phyloP scores from a whole-genome alignment of 371 early-diverging fungal species.

The Apophysomyces trapeziformis region DNA sequence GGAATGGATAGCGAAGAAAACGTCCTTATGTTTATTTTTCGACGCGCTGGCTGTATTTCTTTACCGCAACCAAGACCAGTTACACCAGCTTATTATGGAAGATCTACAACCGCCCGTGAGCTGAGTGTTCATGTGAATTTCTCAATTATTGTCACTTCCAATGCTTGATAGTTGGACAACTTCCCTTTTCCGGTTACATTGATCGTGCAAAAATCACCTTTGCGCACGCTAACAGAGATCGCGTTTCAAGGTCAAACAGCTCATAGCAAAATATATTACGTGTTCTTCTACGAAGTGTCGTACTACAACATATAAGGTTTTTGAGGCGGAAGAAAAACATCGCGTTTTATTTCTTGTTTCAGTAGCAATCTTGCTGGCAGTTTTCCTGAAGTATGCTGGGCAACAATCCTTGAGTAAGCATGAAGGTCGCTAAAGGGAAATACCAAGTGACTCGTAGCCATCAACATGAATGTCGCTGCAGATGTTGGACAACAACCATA shows the following conservation, averaged over 20 bases:
- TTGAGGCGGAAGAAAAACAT: neutral
- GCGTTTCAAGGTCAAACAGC: no score
- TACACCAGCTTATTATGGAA: conserved; percentile 10
- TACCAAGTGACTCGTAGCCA: no score
- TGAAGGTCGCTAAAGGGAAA: no score
- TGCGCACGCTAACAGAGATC: neutral
- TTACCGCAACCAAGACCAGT: neutral
- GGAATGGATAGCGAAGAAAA: neutral
- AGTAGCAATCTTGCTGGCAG: neutral
- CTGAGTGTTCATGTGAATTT: conserved; percentile 2
- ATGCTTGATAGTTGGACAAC: neutral
- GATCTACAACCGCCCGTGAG: neutral
- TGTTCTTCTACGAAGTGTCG: neutral
- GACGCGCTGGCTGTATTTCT: neutral
- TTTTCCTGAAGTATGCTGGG: no score
- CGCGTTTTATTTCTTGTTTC: neutral
- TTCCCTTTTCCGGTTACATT: conserved; percentile 5
- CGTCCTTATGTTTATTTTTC: neutral
- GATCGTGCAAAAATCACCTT: conserved; percentile 2
- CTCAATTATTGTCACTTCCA: neutral
- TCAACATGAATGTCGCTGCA: no score
- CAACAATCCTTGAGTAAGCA: no score
- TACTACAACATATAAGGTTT: neutral
- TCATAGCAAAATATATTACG: neutral
- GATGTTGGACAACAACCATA: no score